phyloP scores from a whole-genome alignment of 768 basidiomycete genomes.

The Suillus weaverae region DNA sequence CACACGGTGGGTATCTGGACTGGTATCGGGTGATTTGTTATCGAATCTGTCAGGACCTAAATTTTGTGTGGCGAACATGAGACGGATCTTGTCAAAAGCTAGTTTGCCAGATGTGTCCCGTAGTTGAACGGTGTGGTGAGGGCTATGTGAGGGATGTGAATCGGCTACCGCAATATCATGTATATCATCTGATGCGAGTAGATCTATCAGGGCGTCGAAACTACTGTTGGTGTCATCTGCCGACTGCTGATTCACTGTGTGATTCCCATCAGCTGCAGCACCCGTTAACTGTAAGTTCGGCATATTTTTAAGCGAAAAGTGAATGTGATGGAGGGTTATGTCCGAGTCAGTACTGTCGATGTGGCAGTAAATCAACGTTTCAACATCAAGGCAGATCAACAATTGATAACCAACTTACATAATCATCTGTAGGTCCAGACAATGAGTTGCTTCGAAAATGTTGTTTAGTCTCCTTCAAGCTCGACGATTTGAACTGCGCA shows the following conservation, averaged over 20 bases:
- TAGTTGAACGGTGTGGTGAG: constrained; percentile 13
- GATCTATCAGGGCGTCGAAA: constrained; percentile 31
- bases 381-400: background rate
- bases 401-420: background rate
- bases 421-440: background rate
- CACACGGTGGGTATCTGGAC: background rate
- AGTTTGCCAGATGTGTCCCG: constrained; percentile 31
- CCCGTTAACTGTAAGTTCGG: background rate
- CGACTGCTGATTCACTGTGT: background rate
- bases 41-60: background rate
- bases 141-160: background rate
- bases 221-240: constrained; percentile 16
- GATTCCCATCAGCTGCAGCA: no score
- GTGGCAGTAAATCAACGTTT: background rate
- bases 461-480: background rate
- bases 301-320: background rate
- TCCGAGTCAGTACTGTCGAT: background rate
- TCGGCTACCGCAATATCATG: constrained; percentile 11
- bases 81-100: constrained; percentile 32
- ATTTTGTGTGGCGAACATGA: constrained; percentile 25
- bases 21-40: background rate
- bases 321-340: background rate
- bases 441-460: background rate
- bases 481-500: background rate
- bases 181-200: constrained; percentile 29